These are phyloP conservation scores for Rugiboletus extremiorientalis DNA, from an alignment of 1,284 basidiomycete genomes.

Conservation along the genomic window DNA sequence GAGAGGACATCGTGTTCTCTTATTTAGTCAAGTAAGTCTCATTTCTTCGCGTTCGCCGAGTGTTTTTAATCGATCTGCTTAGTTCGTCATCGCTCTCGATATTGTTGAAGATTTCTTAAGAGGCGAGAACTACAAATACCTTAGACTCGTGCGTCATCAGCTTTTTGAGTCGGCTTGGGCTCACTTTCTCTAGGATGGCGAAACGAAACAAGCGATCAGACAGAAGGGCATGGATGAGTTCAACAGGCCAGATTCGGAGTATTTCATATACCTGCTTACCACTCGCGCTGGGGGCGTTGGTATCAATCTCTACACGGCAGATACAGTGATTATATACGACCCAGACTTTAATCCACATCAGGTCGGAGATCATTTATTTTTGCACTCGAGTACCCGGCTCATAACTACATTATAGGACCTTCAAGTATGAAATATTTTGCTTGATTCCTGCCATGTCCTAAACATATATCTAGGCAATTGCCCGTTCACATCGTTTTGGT, in stretches of 20 bases:
- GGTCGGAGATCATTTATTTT: constrained; percentile 40
- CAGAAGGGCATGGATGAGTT: constrained; percentile 96
- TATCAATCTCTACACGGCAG: constrained; percentile 88
- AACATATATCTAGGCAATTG: constrained; percentile 67
- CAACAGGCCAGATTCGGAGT: constrained; percentile 83
- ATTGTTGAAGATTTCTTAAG: constrained; percentile 91
- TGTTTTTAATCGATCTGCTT: constrained; percentile 1
- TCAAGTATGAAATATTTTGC: constrained; percentile 49
- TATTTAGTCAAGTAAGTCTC: constrained; percentile 90
- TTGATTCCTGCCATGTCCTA: constrained; percentile 5
- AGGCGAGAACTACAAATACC: constrained; percentile 88
- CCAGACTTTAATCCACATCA: constrained; percentile 96
- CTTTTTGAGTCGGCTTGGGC: neutral
- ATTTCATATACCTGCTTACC: constrained; percentile 89
- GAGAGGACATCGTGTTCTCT: constrained; percentile 89
- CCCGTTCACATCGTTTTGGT: constrained; percentile 83
- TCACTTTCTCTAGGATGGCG: constrained; percentile 69
- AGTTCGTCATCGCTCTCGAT: constrained; percentile 93
- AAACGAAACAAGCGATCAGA: constrained; percentile 82
- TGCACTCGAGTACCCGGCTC: neutral
- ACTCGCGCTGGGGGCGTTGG: constrained; percentile 97
- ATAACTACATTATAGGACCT: constrained; percentile 51
- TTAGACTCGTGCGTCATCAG: constrained; percentile 69
- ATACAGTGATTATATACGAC: constrained; percentile 91
- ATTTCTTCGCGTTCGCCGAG: neutral